Base-by-base conservation (phyloP, 2,329 filamentous ascomycete genomes). In the Stagonosporopsis rhizophila region DNA sequence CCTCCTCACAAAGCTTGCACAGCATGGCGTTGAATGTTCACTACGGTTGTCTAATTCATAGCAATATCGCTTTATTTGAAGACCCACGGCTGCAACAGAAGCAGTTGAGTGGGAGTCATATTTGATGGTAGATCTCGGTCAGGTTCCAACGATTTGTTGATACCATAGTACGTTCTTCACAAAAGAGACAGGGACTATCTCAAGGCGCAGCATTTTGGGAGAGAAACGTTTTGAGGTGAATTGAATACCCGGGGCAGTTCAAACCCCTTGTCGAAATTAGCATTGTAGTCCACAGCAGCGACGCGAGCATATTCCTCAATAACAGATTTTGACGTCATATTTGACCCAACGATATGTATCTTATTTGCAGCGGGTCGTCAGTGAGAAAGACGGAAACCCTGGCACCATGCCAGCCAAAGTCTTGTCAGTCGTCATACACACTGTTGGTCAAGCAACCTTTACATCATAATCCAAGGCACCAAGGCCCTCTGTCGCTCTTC, bases 381-480 rank as follows among this genome's bases (percentile, higher is more conserved):
- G 11, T n/a, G 12, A 6, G 14, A 40, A 40, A 32, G 25, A 23
- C 34, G 6, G 15, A 19, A 6, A 34, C 12, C 14, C 35, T 19
- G 20, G 9, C 17, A 20, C 7, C 2, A 11, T 7, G 27, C 8
- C 15, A 12, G 15, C 28, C 6, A 32, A 8, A 45, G 34, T 42
- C 25, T 23, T 42, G 44, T 44, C 44, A 48, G 22, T 39, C 41
- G 46, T 56, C 52, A 40, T 56, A 9, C 19, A 9, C 19, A 22
- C 32, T 8, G 2, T 42, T 46, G 22, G 12, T 22, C 12, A 14
- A 25, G n/a, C 30, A 34, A 8, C 27, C 11, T 25, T 56, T 44
- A 52, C 53, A 56, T 52, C 53, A 52, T 52, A 39, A 23, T 23
- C 42, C 53, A 56, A 51, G 47, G 38, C 42, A 56, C 8, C 35